Evolutionary conservation across 169 alveolate genomes (phyloP).

Genomic region (Plasmodium ovale): DNA sequence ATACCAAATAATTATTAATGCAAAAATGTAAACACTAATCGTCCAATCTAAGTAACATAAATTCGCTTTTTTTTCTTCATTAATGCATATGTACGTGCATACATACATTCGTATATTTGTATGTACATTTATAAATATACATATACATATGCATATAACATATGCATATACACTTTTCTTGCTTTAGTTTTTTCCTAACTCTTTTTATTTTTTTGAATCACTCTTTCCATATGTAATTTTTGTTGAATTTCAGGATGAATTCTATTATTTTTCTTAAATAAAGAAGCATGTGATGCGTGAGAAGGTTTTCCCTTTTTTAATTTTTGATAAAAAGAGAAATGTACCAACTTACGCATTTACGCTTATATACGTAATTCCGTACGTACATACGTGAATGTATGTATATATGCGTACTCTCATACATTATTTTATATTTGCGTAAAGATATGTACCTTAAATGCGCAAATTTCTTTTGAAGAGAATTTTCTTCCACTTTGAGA

Average conservation of each 20-base stretch:
- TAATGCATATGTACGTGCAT: background rate
- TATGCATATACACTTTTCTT: background rate
- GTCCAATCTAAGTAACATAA: constrained; percentile 3
- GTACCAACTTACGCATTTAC: background rate
- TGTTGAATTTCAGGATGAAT: background rate
- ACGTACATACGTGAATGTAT: background rate
- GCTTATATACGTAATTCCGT: background rate
- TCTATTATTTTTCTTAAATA: background rate
- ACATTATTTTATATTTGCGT: constrained; percentile 9
- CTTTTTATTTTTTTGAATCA: constrained; percentile 16
- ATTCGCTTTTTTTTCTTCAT: background rate
- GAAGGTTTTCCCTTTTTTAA: constrained; percentile 13
- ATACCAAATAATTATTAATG: constrained; percentile 20
- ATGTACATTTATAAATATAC: background rate
- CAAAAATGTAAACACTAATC: constrained; percentile 33
- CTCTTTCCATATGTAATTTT: constrained; percentile 7
- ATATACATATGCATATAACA: background rate
- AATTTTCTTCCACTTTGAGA: background rate
- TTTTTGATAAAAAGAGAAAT: background rate
- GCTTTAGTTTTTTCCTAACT: background rate
- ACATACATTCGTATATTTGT: background rate
- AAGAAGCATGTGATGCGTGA: constrained; percentile 12
- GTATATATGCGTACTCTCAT: background rate
- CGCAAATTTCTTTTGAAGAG: constrained; percentile 11
- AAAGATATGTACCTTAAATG: background rate